Evolutionary conservation across 768 basidiomycete species (phyloP).

Genomic region (Mycena olivaceomarginata): DNA sequence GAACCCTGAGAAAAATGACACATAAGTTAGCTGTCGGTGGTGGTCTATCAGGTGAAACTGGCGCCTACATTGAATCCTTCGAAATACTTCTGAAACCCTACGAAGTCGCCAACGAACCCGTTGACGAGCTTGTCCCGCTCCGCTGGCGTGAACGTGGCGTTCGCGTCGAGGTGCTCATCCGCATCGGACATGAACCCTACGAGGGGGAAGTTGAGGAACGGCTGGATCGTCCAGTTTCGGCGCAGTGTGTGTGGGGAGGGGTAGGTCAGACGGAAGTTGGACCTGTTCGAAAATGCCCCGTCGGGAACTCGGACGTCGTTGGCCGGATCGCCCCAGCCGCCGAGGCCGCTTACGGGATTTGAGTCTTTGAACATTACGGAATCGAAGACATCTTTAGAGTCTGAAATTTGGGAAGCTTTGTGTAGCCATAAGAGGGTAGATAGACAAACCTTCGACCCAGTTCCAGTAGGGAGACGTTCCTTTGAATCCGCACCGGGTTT

Average conservation of each 20-base stretch:
- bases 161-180: conserved; percentile 48
- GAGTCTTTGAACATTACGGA: conserved; percentile 45
- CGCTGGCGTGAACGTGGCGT: conserved; percentile 51
- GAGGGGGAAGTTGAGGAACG: conserved; percentile 45
- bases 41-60: too few relatives aligned
- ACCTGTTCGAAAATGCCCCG: conserved; percentile 52
- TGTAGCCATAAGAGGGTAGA: not conserved
- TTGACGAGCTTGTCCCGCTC: conserved; percentile 50
- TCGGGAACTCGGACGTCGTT: conserved; percentile 48
- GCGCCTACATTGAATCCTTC: conserved; percentile 52
- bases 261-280: conserved; percentile 51
- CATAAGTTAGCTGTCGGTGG: not conserved
- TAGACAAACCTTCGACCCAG: conserved; percentile 36
- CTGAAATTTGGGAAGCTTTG: not conserved
- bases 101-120: conserved; percentile 54
- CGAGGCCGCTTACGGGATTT: conserved; percentile 44
- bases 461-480: conserved; percentile 41
- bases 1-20: conserved; percentile 50
- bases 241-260: conserved; percentile 57
- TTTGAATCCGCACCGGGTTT: conserved; percentile 31
- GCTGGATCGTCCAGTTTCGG: conserved; percentile 57
- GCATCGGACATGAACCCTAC: conserved; percentile 38
- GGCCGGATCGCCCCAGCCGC: conserved; percentile 47
- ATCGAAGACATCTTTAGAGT: conserved; percentile 39
- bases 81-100: conserved; percentile 55